Conservation (phyloP, 441 rosid genomes). For the Aleurites moluccanus region DNA sequence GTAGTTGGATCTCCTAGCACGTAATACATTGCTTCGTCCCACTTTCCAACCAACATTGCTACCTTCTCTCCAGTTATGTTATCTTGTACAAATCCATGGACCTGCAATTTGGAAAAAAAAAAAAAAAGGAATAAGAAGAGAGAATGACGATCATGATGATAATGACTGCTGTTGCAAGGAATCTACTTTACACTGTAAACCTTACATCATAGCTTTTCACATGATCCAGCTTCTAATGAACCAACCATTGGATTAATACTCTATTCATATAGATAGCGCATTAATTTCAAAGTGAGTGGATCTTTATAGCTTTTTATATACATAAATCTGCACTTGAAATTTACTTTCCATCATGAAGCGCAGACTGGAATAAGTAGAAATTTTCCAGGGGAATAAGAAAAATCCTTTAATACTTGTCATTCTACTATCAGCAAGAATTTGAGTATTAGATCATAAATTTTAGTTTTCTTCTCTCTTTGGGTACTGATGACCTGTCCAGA, state of each 20-base stretch:
- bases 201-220: neutral
- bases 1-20: slow-evolving; percentile 82
- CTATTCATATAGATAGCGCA: neutral
- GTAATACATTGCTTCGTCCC: slow-evolving; percentile 97
- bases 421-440: neutral
- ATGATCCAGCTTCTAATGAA: neutral
- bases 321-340: neutral
- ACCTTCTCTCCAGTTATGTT: slow-evolving; percentile 92
- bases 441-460: neutral
- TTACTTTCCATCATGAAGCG: neutral
- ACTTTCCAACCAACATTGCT: slow-evolving; percentile 88
- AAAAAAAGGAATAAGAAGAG: neutral
- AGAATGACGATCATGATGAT: neutral
- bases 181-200: neutral
- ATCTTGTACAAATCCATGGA: slow-evolving; percentile 95
- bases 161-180: neutral
- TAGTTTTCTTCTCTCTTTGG: too few relatives aligned
- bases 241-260: neutral
- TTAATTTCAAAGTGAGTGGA: neutral
- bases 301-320: neutral
- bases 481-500: neutral
- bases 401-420: neutral
- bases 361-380: neutral
- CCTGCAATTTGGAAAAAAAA: slow-evolving; percentile 37
- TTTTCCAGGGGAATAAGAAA: neutral